Percentiles rank a stretch among this genome's conserved stretches.
phyloP scores from a whole-genome alignment of 495 filamentous ascomycete genomes.

The Tuber melanosporum region DNA sequence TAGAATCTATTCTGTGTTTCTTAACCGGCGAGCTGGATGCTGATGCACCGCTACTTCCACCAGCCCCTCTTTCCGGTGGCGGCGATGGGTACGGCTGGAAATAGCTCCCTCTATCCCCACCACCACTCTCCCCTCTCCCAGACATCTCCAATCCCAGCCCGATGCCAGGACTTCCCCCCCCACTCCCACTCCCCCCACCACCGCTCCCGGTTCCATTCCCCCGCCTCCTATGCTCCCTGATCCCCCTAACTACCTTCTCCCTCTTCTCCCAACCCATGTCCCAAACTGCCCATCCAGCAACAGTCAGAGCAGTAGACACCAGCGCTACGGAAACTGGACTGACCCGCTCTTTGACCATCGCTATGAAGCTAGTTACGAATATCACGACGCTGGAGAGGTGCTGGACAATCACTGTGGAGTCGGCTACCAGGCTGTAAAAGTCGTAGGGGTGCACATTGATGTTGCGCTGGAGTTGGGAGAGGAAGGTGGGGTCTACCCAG shows the following conservation, averaged over 20 bases:
- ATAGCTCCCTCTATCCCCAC: constrained; percentile 32
- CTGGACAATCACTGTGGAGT: constrained; percentile 93
- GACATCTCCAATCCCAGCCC: constrained; percentile 22
- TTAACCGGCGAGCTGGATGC: neutral
- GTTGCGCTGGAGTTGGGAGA: constrained; percentile 92
- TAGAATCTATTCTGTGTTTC: neutral
- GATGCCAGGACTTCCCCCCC: constrained; percentile 38
- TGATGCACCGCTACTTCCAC: constrained; percentile 19
- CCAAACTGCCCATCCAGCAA: constrained; percentile 84
- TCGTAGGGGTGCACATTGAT: constrained; percentile 91
- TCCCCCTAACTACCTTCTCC: constrained; percentile 44
- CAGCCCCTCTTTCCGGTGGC: neutral
- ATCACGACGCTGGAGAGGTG: constrained; percentile 91
- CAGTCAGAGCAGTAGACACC: constrained; percentile 73
- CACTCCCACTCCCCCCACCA: constrained; percentile 42
- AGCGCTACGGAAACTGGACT: constrained; percentile 80
- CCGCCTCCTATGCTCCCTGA: constrained; percentile 41
- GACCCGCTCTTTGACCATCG: constrained; percentile 76
- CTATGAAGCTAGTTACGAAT: constrained; percentile 88
- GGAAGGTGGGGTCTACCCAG: constrained; percentile 95
- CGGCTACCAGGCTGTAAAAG: constrained; percentile 93
- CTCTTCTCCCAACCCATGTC: constrained; percentile 72
- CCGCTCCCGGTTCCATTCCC: constrained; percentile 22
- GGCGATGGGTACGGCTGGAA: constrained; percentile 26
- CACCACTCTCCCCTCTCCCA: constrained; percentile 25